phyloP scores from a whole-genome alignment of 2,329 filamentous ascomycete genomes.

The Aspergillus persii region DNA sequence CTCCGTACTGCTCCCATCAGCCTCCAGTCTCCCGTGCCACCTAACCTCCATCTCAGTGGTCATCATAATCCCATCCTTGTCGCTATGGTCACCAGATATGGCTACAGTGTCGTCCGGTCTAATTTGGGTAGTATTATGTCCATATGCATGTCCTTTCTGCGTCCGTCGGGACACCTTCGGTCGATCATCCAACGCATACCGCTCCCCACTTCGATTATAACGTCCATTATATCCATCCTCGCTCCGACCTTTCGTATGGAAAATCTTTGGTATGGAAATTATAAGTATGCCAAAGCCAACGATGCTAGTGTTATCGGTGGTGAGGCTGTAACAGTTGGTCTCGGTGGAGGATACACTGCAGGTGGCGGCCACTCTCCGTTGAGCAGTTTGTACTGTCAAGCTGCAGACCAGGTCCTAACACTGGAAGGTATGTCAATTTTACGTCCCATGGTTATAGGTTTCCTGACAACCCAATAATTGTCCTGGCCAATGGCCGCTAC shows the following conservation, averaged over 20 bases:
- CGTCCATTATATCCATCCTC: background rate
- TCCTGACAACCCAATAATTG: background rate
- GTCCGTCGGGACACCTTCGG: background rate
- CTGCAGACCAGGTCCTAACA: background rate
- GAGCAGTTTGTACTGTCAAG: background rate
- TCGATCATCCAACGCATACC: background rate
- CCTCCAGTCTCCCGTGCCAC: background rate
- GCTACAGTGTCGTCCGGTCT: background rate
- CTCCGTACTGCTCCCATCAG: background rate
- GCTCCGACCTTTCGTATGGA: background rate
- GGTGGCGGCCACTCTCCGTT: background rate
- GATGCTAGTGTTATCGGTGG: background rate
- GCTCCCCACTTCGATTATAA: background rate
- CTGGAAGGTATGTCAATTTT: background rate
- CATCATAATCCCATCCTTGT: background rate
- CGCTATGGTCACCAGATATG: background rate
- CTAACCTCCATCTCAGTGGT: background rate
- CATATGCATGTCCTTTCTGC: background rate
- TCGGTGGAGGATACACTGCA: background rate
- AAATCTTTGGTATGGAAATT: background rate
- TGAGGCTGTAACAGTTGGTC: background rate
- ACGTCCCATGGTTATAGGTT: background rate
- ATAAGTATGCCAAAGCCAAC: background rate
- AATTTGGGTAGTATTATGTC: background rate
- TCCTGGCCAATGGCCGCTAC: constrained; percentile 19